Evolutionary conservation across 306 rosid species (phyloP).

Genomic region (Gillenia trifoliata): DNA sequence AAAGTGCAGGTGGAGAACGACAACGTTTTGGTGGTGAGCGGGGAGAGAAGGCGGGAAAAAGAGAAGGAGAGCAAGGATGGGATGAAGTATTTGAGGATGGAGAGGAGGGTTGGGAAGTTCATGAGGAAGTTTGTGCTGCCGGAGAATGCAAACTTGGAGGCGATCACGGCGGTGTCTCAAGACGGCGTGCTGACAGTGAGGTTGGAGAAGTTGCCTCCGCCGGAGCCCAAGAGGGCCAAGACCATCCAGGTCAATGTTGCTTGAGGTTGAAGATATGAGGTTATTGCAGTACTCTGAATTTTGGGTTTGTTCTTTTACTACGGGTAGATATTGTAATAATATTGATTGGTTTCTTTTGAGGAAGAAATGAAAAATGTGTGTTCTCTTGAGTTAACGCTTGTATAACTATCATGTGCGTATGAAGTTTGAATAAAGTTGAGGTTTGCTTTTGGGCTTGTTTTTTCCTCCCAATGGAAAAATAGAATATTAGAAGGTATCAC

Average conservation of each 20-base stretch:
- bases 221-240: slow-evolving; percentile 61
- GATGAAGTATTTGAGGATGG: slow-evolving; percentile 51
- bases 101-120: slow-evolving; percentile 52
- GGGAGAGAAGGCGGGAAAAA: slow-evolving; percentile 59
- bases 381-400: too few species aligned
- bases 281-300: too few species aligned
- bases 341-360: too few species aligned
- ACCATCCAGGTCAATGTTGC: slow-evolving; percentile 47
- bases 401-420: too few species aligned
- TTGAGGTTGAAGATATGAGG: slow-evolving; percentile 2
- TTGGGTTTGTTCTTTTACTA: too few species aligned
- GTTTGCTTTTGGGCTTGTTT: too few species aligned
- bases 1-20: slow-evolving; percentile 70
- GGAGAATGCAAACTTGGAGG: slow-evolving; percentile 44
- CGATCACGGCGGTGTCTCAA: slow-evolving; percentile 38
- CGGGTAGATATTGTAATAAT: too few species aligned
- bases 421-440: too few species aligned
- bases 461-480: too few species aligned
- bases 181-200: slow-evolving; percentile 58
- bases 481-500: too few species aligned
- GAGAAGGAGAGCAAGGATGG: slow-evolving; percentile 45
- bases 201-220: slow-evolving; percentile 54
- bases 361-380: too few species aligned
- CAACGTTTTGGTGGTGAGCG: slow-evolving; percentile 45
- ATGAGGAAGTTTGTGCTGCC: slow-evolving; percentile 61